Conservation (phyloP, 805 yeast species). For the Nakazawaea ernobii region DNA sequence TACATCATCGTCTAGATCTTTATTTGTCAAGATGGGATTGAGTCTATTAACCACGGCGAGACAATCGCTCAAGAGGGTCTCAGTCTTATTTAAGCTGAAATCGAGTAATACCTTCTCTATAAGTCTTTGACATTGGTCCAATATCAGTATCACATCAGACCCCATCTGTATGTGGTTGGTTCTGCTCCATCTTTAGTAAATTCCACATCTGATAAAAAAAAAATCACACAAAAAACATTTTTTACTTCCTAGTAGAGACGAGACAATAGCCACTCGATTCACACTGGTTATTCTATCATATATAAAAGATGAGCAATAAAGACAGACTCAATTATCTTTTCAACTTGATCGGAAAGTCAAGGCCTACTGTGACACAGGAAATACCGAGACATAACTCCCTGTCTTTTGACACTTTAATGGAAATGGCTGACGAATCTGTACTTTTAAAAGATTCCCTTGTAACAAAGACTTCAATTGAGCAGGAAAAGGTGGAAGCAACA, state of each 20-base stretch:
- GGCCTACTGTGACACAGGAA: conserved; percentile 1
- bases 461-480: conserved; percentile 32
- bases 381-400: background rate
- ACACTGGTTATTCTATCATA: background rate
- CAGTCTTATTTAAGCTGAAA: background rate
- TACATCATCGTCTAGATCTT: background rate
- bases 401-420: conserved; percentile 20
- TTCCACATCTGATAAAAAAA: background rate
- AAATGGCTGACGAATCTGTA: conserved; percentile 17
- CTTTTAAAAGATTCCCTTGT: conserved; percentile 17
- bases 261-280: background rate
- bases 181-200: background rate
- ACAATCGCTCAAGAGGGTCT: background rate
- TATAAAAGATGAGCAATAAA: background rate
- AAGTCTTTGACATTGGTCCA: conserved; percentile 5
- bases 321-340: background rate
- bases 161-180: background rate
- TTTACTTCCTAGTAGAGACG: background rate
- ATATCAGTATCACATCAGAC: background rate
- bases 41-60: background rate
- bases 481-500: conserved; percentile 31
- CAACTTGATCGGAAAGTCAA: background rate
- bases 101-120: background rate
- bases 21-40: background rate
- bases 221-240: background rate